Percentiles rank a stretch among this genome's conserved stretches.
Conservation (phyloP, 345 rosid species). For the Erodium maritimum region DNA sequence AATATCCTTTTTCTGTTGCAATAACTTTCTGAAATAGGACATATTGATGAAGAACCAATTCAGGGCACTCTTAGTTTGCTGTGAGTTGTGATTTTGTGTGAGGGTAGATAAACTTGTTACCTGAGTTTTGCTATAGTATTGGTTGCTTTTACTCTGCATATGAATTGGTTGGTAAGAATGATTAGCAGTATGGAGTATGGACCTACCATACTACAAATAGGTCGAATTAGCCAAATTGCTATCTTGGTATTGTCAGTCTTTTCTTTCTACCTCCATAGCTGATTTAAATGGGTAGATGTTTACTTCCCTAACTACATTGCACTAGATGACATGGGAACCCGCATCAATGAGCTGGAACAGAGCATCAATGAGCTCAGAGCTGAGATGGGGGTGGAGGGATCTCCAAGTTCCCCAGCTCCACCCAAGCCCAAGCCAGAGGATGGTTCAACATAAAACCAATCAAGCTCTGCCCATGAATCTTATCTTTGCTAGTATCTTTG, state of each 20-base stretch:
- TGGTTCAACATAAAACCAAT: conserved; percentile 21
- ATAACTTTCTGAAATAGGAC: not conserved
- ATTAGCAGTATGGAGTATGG: too few relatives aligned
- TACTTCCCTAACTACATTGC: conserved; percentile 35
- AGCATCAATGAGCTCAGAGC: conserved; percentile 49
- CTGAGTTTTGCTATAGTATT: too few relatives aligned
- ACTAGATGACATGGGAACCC: conserved; percentile 74
- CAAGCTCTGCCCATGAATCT: too few relatives aligned
- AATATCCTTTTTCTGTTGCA: conserved; percentile 39
- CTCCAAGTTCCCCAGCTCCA: conserved; percentile 40
- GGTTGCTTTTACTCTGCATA: too few relatives aligned
- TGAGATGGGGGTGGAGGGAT: conserved; percentile 66
- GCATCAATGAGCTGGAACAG: conserved; percentile 61
- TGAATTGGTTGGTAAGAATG: too few relatives aligned
- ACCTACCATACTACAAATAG: too few relatives aligned
- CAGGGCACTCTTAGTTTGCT: not conserved
- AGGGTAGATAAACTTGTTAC: too few relatives aligned
- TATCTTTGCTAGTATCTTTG: not conserved
- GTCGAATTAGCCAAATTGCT: too few relatives aligned
- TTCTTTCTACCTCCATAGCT: too few relatives aligned
- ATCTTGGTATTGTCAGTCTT: not conserved
- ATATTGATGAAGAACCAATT: conserved; percentile 2
- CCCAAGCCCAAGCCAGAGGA: conserved; percentile 35
- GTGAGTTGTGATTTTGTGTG: not conserved
- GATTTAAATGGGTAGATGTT: too few relatives aligned